Conservation (phyloP, 2,329 filamentous ascomycete genomes). For the Piedraia hortae region DNA sequence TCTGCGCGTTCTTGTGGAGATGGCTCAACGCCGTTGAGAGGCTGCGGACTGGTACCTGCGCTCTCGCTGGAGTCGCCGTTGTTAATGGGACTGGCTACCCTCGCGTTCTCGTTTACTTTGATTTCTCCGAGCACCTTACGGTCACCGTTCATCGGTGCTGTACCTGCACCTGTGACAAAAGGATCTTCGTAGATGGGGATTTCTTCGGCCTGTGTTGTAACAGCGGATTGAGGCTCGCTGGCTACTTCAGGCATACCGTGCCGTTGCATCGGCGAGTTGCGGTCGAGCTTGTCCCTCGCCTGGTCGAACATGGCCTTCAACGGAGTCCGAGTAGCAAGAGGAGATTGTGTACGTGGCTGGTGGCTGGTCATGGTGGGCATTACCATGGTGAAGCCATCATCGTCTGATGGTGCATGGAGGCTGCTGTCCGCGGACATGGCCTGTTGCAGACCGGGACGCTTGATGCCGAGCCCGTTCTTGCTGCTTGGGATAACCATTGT, state of each 20-base stretch:
- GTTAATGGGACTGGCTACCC: constrained; percentile 8
- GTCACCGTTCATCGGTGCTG: constrained; percentile 8
- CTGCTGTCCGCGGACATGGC: constrained; percentile 16
- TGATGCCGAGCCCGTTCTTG: constrained; percentile 9
- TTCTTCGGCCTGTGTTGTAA: constrained; percentile 11
- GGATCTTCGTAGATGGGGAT: constrained; percentile 28
- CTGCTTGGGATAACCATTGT: constrained; percentile 20
- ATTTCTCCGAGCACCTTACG: constrained; percentile 23
- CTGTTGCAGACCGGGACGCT: constrained; percentile 15
- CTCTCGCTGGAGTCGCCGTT: constrained; percentile 8
- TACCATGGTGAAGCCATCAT: constrained; percentile 23
- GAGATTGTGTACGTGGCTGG: constrained; percentile 7
- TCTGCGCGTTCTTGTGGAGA: constrained; percentile 15
- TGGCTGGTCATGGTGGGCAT: constrained; percentile 14
- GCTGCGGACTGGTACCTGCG: constrained; percentile 8
- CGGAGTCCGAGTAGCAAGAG: constrained; percentile 9
- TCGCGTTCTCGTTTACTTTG: constrained; percentile 20
- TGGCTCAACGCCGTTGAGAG: constrained; percentile 2
- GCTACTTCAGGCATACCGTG: constrained; percentile 3
- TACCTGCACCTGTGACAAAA: constrained; percentile 15
- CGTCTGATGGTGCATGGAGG: constrained; percentile 15
- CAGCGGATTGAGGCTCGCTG: constrained; percentile 2
- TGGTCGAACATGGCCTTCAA: constrained; percentile 12
- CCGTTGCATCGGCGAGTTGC: constrained; percentile 2
- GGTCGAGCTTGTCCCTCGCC: constrained; percentile 7